Percentiles rank a stretch among this genome's conserved stretches.
phyloP scores from a whole-genome alignment of 352 stramenopile genomes.

The Phytophthora syringae region DNA sequence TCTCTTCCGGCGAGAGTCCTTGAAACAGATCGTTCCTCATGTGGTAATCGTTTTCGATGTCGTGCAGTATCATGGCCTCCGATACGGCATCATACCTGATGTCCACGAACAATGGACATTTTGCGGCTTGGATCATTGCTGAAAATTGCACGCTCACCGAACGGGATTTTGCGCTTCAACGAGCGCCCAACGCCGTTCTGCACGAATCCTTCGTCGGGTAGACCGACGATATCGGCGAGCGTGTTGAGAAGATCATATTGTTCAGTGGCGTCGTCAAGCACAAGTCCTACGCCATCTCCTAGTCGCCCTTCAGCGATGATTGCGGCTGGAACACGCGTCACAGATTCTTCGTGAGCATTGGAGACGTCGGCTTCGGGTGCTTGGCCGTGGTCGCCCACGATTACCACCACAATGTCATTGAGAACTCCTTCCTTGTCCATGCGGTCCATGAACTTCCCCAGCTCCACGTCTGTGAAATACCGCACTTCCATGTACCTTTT shows the following conservation, averaged over 20 bases:
- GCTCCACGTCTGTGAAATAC: slow-evolving; percentile 61
- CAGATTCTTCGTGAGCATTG: slow-evolving; percentile 52
- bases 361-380: slow-evolving; percentile 47
- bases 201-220: slow-evolving; percentile 52
- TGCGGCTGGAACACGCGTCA: slow-evolving; percentile 47
- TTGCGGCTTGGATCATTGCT: slow-evolving; percentile 66
- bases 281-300: slow-evolving; percentile 40
- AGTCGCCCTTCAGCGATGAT: slow-evolving; percentile 61
- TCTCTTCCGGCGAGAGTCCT: slow-evolving; percentile 18
- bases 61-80: slow-evolving; percentile 52
- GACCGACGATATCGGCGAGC: slow-evolving; percentile 63
- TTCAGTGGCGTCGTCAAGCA: slow-evolving; percentile 49
- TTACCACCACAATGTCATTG: slow-evolving; percentile 65
- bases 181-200: slow-evolving; percentile 67
- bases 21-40: slow-evolving; percentile 45
- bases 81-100: slow-evolving; percentile 48
- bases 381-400: slow-evolving; percentile 65
- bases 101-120: slow-evolving; percentile 49
- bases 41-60: slow-evolving; percentile 48
- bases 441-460: slow-evolving; percentile 64
- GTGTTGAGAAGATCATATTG: slow-evolving; percentile 75
- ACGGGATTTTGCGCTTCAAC: slow-evolving; percentile 47
- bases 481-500: slow-evolving; percentile 61
- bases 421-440: slow-evolving; percentile 53
- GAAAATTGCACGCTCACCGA: slow-evolving; percentile 41